Conservation (phyloP, 805 yeast genomes). For the Candida mattraensis region DNA sequence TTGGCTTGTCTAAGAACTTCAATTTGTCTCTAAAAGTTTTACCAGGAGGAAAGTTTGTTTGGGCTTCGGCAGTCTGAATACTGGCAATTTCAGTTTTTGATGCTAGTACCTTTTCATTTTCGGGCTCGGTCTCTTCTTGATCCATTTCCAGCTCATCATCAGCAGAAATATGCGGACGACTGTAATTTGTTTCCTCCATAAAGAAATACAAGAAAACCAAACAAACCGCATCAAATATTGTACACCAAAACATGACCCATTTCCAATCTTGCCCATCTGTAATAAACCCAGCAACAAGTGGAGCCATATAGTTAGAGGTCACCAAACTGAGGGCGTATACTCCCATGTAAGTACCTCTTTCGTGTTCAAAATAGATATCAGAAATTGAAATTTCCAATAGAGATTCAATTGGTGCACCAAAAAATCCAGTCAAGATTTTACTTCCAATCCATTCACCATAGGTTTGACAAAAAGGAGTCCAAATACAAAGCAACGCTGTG, state of each 20-base stretch:
- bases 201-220: conserved; percentile 40
- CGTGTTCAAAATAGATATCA: conserved; percentile 51
- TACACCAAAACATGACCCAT: conserved; percentile 51
- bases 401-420: conserved; percentile 42
- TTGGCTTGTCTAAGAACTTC: conserved; percentile 38
- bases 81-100: too few species aligned
- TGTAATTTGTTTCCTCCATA: conserved; percentile 56
- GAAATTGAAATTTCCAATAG: conserved; percentile 48
- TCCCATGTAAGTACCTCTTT: conserved; percentile 44
- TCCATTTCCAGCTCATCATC: conserved; percentile 26
- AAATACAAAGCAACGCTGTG: conserved; percentile 29
- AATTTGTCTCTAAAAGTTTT: conserved; percentile 44
- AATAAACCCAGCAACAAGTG: conserved; percentile 58
- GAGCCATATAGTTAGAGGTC: conserved; percentile 55
- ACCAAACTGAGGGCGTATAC: conserved; percentile 55
- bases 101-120: conserved; percentile 7
- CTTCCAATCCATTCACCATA: conserved; percentile 33
- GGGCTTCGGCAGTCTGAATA: conserved; percentile 9
- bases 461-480: conserved; percentile 33
- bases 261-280: conserved; percentile 48
- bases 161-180: conserved; percentile 28
- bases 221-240: conserved; percentile 44
- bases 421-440: conserved; percentile 31
- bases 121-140: conserved; percentile 7
- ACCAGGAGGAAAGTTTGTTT: conserved; percentile 23